Conservation (phyloP, 345 rosid genomes). For the Toxicodendron radicans region DNA sequence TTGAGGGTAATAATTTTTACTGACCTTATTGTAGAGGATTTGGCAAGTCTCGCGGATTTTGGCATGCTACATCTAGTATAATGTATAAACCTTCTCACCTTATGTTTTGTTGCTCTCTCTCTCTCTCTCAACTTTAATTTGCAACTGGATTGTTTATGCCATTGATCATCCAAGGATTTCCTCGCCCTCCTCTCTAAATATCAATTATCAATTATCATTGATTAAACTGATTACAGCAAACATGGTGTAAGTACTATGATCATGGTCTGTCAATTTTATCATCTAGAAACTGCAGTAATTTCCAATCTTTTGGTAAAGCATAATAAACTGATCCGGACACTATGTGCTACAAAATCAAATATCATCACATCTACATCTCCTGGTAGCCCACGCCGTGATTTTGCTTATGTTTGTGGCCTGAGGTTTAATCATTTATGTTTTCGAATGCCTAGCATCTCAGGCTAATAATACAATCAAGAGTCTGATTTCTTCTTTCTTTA, state of each 20-base stretch:
- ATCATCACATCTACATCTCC: not conserved
- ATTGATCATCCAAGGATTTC: not conserved
- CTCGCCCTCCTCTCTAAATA: not conserved
- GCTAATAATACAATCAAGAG: conserved; percentile 8
- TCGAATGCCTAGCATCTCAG: not conserved
- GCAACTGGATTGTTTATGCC: too few relatives aligned
- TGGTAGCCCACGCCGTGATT: not conserved
- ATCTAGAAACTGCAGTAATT: not conserved
- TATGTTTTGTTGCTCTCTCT: not conserved
- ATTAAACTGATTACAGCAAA: too few relatives aligned
- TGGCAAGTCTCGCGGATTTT: not conserved
- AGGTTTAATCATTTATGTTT: not conserved
- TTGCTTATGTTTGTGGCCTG: not conserved
- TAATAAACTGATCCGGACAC: not conserved
- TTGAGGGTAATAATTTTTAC: conserved; percentile 4
- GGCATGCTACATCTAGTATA: too few relatives aligned
- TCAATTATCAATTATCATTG: not conserved
- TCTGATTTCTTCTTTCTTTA: conserved; percentile 15
- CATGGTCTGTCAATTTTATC: not conserved
- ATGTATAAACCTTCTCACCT: not conserved
- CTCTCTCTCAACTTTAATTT: not conserved
- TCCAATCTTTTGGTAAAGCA: not conserved
- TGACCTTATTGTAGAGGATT: conserved; percentile 14
- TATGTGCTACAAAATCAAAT: not conserved
- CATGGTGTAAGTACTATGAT: too few relatives aligned